Conservation (phyloP, 495 filamentous ascomycete species). For the Cairneyella variabilis region DNA sequence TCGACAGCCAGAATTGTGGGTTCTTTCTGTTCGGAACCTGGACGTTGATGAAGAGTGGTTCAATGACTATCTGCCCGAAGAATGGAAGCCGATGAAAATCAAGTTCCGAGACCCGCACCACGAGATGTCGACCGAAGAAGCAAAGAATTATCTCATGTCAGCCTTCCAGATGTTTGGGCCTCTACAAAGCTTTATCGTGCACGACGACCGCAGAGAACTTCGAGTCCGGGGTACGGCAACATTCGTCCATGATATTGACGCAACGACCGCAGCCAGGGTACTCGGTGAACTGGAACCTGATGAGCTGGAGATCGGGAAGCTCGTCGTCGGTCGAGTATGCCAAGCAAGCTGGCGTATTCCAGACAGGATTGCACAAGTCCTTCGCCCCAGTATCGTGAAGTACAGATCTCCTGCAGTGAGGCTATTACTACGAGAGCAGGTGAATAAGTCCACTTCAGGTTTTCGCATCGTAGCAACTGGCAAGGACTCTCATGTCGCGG, state of each 20-base stretch:
- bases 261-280: no score
- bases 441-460: neutral
- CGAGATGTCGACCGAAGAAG: neutral
- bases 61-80: neutral
- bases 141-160: neutral
- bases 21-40: neutral
- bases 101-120: neutral
- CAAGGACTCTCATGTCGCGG: neutral
- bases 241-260: no score
- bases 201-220: no score
- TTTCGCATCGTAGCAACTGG: neutral
- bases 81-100: neutral
- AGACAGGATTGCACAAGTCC: no score
- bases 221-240: no score
- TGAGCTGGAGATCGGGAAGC: no score
- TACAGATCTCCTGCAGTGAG: neutral
- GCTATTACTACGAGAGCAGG: neutral
- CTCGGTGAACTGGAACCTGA: no score
- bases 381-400: no score
- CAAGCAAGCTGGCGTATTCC: no score
- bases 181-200: neutral
- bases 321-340: no score
- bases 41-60: neutral
- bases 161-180: neutral
- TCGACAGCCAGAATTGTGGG: neutral